phyloP scores from a whole-genome alignment of 2,329 filamentous ascomycete genomes.

The Penicillium sp. region DNA sequence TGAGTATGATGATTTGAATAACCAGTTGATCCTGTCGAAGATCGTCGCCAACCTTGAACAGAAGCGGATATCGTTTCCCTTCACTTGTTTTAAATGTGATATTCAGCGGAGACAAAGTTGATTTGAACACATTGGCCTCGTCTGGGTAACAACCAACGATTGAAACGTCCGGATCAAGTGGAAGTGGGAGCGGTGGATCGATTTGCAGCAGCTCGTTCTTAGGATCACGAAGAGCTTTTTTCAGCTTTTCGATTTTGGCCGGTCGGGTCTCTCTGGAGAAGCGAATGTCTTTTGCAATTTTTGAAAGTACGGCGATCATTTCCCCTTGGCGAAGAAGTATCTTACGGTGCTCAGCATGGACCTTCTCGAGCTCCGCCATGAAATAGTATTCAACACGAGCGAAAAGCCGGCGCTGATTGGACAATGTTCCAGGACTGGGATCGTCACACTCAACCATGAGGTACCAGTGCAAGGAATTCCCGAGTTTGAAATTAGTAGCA shows the following conservation, averaged over 20 bases:
- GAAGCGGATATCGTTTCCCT: constrained; percentile 76
- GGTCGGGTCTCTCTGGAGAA: constrained; percentile 69
- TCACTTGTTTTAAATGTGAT: constrained; percentile 79
- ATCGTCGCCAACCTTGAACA: constrained; percentile 97
- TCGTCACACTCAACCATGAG: constrained; percentile 97
- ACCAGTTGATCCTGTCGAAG: constrained; percentile 94
- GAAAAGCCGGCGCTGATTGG: constrained; percentile 76
- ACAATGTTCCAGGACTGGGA: constrained; percentile 64
- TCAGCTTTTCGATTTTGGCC: constrained; percentile 76
- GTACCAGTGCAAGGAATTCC: constrained; percentile 97
- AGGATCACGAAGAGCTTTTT: constrained; percentile 75
- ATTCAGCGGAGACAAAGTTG: constrained; percentile 83
- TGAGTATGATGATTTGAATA: constrained; percentile 93
- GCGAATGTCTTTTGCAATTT: constrained; percentile 83
- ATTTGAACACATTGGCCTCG: constrained; percentile 90
- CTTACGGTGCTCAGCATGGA: constrained; percentile 67
- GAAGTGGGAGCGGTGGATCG: constrained; percentile 79
- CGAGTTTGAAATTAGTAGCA: constrained; percentile 78
- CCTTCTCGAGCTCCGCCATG: constrained; percentile 76
- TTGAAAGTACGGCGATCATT: constrained; percentile 77
- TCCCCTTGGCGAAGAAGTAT: constrained; percentile 81
- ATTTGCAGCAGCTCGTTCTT: constrained; percentile 82
- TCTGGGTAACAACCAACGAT: constrained; percentile 76
- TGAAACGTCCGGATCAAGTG: constrained; percentile 75
- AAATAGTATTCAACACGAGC: constrained; percentile 93